phyloP scores from a whole-genome alignment of 345 rosid species.

The Salix viminalis region DNA sequence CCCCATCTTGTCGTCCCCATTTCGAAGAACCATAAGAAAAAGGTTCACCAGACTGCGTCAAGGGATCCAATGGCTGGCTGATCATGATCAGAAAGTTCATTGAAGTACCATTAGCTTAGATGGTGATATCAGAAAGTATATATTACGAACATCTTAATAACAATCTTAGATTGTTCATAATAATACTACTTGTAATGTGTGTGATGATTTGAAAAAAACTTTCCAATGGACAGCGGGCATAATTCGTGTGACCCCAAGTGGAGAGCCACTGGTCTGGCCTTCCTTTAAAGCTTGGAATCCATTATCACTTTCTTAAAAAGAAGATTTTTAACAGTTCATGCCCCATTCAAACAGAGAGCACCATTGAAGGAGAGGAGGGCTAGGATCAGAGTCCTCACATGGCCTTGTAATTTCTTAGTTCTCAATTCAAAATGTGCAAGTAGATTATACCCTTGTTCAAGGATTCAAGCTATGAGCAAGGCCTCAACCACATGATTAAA shows the following conservation, averaged over 20 bases:
- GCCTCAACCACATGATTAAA: neutral
- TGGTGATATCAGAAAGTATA: neutral
- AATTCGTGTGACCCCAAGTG: constrained; percentile 19
- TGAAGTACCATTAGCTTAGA: neutral
- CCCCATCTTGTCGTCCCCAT: constrained; percentile 13
- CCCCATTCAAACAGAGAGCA: neutral
- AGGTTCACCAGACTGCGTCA: neutral
- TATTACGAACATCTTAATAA: constrained; percentile 7
- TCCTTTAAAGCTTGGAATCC: neutral
- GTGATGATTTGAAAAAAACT: constrained; percentile 29
- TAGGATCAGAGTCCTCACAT: neutral
- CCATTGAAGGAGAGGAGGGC: neutral
- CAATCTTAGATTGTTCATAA: constrained; percentile 16
- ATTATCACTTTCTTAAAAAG: neutral
- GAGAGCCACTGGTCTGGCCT: neutral
- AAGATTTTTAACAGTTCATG: neutral
- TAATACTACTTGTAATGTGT: neutral
- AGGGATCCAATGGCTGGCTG: constrained; percentile 16
- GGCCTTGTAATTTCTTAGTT: neutral
- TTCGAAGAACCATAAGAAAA: neutral
- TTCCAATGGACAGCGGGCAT: constrained; percentile 26
- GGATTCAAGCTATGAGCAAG: neutral
- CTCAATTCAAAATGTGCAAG: no score
- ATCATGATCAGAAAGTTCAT: constrained; percentile 3
- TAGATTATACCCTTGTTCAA: neutral